Percentiles rank a stretch among this genome's conserved stretches.
Evolutionary conservation across 345 rosid genomes (phyloP).

Genomic region (Hibiscus syriacus): DNA sequence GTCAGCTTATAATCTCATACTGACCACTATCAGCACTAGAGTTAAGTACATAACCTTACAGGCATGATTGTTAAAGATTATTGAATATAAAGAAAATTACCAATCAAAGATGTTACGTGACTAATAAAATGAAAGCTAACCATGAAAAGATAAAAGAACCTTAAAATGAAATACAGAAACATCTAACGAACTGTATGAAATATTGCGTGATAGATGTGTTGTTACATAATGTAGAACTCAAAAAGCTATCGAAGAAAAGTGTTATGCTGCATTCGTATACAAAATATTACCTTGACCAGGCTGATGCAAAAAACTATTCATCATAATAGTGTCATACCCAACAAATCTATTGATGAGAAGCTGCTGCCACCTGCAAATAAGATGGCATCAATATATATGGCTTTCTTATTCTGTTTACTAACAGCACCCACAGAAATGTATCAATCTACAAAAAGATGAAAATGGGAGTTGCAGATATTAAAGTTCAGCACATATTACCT

Average conservation of each 20-base stretch:
- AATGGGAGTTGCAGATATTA: background rate
- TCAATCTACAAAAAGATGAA: background rate
- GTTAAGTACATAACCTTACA: background rate
- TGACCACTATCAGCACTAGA: background rate
- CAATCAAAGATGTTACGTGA: background rate
- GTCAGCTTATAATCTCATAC: background rate
- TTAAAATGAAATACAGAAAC: background rate
- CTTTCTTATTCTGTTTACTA: background rate
- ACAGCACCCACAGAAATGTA: background rate
- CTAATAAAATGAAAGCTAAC: background rate
- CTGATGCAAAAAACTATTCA: constrained; percentile 82
- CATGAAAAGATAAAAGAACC: background rate
- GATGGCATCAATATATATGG: constrained; percentile 4
- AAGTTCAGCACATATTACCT: constrained; percentile 39
- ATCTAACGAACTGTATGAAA: background rate
- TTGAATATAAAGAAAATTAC: background rate
- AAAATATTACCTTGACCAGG: constrained; percentile 75
- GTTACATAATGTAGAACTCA: background rate
- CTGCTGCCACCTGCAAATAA: constrained; percentile 88
- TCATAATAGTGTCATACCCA: constrained; percentile 96
- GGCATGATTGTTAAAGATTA: background rate
- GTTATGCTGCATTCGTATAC: background rate
- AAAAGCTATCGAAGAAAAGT: background rate
- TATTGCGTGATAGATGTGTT: background rate
- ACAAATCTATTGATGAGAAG: constrained; percentile 94